Percentiles rank a stretch among this genome's conserved stretches.
These are phyloP conservation scores for Termitomyces sp. DNA, from an alignment of 1,284 basidiomycete genomes.

Conservation along the genomic window DNA sequence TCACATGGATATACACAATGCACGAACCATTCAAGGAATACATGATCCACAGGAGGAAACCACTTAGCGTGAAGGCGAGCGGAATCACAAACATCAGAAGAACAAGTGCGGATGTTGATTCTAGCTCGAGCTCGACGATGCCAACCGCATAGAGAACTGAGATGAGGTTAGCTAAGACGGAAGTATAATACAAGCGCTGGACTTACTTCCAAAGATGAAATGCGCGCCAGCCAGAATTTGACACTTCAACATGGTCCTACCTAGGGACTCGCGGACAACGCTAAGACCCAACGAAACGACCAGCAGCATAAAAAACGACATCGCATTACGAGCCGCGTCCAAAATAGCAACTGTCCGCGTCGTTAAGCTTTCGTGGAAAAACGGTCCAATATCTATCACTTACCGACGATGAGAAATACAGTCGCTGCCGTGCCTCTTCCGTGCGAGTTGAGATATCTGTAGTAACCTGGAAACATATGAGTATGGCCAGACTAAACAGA, in stretches of 20 bases:
- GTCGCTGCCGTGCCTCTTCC: constrained; percentile 72
- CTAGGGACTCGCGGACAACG: constrained; percentile 78
- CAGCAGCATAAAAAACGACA: constrained; percentile 93
- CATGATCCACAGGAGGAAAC: constrained; percentile 94
- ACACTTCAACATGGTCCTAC: constrained; percentile 74
- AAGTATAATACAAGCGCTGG: constrained; percentile 5
- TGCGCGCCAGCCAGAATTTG: constrained; percentile 76
- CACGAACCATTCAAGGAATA: constrained; percentile 76
- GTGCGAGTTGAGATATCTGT: constrained; percentile 87
- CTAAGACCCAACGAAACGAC: constrained; percentile 86
- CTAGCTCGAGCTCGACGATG: constrained; percentile 87
- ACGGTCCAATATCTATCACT: constrained; percentile 21
- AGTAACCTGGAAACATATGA: constrained; percentile 53
- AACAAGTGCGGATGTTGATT: constrained; percentile 77
- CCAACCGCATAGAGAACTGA: constrained; percentile 87
- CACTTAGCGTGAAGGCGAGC: constrained; percentile 88
- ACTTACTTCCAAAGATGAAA: constrained; percentile 88
- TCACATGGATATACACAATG: neutral
- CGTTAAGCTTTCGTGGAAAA: constrained; percentile 23
- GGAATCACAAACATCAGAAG: constrained; percentile 88
- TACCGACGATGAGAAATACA: constrained; percentile 82
- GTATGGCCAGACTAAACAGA: neutral
- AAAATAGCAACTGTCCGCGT: constrained; percentile 65
- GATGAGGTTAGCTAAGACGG: constrained; percentile 2
- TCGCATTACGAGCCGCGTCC: constrained; percentile 89